phyloP scores from a whole-genome alignment of 1,284 basidiomycete genomes.

The Apiotrichum montevideense region DNA sequence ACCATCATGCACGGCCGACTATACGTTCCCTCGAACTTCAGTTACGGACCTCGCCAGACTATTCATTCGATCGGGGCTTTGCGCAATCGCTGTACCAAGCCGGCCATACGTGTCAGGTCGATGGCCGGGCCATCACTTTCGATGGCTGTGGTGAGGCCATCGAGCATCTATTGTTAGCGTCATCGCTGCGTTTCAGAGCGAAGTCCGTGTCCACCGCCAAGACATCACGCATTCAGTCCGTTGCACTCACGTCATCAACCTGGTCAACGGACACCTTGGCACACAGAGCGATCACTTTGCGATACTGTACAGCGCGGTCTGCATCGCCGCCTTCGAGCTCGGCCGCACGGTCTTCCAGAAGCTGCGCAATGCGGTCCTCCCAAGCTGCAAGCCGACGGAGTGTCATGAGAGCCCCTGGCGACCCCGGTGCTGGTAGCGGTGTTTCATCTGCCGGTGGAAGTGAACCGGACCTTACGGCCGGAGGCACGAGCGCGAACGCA shows the following conservation, averaged over 20 bases:
- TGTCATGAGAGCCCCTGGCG: constrained; percentile 57
- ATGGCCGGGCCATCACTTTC: constrained; percentile 82
- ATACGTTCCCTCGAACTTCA: no score
- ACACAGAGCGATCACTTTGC: constrained; percentile 83
- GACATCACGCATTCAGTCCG: no score
- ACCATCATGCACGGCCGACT: no score
- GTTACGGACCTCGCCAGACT: no score
- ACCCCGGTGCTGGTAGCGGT: constrained; percentile 52
- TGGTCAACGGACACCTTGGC: constrained; percentile 79
- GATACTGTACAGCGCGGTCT: constrained; percentile 81
- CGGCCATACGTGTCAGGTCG: constrained; percentile 77
- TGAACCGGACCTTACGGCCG: constrained; percentile 51
- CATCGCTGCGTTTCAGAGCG: no score
- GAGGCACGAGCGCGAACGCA: constrained; percentile 15
- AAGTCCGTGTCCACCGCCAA: no score
- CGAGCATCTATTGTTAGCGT: constrained; percentile 60
- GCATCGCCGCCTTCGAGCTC: constrained; percentile 70
- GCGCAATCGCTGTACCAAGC: constrained; percentile 59
- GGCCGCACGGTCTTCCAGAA: constrained; percentile 64
- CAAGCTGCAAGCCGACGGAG: constrained; percentile 71
- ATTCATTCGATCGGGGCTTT: constrained; percentile 1
- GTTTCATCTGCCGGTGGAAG: background rate
- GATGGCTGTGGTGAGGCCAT: constrained; percentile 77
- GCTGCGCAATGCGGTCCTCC: constrained; percentile 68
- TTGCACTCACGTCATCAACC: constrained; percentile 71